Conservation (phyloP, 805 yeast genomes). For the Cyberlindnera suaveolens region DNA sequence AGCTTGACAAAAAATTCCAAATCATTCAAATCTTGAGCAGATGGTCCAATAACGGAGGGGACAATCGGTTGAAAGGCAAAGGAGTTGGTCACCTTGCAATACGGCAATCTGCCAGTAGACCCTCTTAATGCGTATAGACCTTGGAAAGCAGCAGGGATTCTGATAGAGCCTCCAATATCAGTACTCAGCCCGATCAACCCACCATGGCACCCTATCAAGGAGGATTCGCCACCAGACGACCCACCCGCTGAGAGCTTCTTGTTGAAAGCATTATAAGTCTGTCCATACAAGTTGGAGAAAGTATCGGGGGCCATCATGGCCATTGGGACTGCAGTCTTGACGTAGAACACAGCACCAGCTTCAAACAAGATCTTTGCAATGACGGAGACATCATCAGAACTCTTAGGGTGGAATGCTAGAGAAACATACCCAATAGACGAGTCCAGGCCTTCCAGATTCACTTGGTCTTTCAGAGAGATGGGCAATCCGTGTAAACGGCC, state of each 20-base stretch:
- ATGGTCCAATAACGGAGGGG: slow-evolving; percentile 41
- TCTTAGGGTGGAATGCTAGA: slow-evolving; percentile 42
- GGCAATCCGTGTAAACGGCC: slow-evolving; percentile 71
- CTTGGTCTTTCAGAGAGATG: slow-evolving; percentile 45
- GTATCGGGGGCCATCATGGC: slow-evolving; percentile 45
- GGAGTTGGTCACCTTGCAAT: slow-evolving; percentile 19
- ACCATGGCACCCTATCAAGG: slow-evolving; percentile 37
- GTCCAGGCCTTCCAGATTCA: slow-evolving; percentile 38
- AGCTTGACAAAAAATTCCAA: slow-evolving; percentile 28
- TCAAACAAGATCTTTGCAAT: slow-evolving; percentile 33
- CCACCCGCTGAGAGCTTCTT: slow-evolving; percentile 42
- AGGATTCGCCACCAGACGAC: slow-evolving; percentile 48
- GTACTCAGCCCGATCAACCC: slow-evolving; percentile 47
- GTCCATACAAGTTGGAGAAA: slow-evolving; percentile 37
- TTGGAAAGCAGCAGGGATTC: slow-evolving; percentile 40
- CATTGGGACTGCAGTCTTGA: slow-evolving; percentile 47
- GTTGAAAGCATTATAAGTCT: slow-evolving; percentile 38
- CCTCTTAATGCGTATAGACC: slow-evolving; percentile 38
- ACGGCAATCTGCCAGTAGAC: slow-evolving; percentile 36
- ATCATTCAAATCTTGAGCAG: slow-evolving; percentile 31
- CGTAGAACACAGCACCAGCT: slow-evolving; percentile 47
- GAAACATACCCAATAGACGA: slow-evolving; percentile 43
- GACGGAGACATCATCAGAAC: slow-evolving; percentile 32
- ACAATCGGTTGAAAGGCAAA: slow-evolving; percentile 12
- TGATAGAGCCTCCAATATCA: slow-evolving; percentile 46